phyloP scores from a whole-genome alignment of 129 eudicot species.

The Arctium lappa region DNA sequence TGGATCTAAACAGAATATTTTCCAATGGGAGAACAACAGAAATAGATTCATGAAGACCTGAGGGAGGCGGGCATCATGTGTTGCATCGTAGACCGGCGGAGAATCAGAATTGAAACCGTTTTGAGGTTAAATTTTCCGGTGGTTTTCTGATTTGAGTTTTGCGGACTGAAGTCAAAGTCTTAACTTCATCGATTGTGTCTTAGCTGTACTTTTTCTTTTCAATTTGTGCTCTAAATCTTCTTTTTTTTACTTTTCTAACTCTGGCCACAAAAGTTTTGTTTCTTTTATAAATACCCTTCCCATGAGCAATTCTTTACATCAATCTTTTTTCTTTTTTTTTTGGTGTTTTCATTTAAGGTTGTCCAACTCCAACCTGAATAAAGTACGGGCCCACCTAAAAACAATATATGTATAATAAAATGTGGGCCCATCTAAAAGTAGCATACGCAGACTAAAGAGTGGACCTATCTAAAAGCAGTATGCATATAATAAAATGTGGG shows the following conservation, averaged over 20 bases:
- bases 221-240: constrained; percentile 1
- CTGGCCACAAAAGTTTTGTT: constrained; percentile 3
- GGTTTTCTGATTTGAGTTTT: constrained; percentile 21
- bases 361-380: not conserved
- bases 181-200: constrained; percentile 32
- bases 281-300: not conserved
- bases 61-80: constrained; percentile 28
- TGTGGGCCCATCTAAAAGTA: not conserved
- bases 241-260: not conserved
- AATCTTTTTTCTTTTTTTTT: not conserved
- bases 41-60: constrained; percentile 20
- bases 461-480: not conserved
- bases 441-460: not conserved
- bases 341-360: not conserved
- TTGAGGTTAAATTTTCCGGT: constrained; percentile 23
- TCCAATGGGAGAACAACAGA: not conserved
- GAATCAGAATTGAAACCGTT: constrained; percentile 23
- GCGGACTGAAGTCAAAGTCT: constrained; percentile 33
- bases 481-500: too few relatives aligned
- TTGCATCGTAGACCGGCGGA: constrained; percentile 19
- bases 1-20: constrained; percentile 20
- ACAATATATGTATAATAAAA: not conserved
- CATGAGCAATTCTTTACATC: not conserved
- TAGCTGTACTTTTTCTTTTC: constrained; percentile 21
- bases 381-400: not conserved